Evolutionary conservation across 768 basidiomycete species (phyloP).

Genomic region (Wakefieldia striispora): DNA sequence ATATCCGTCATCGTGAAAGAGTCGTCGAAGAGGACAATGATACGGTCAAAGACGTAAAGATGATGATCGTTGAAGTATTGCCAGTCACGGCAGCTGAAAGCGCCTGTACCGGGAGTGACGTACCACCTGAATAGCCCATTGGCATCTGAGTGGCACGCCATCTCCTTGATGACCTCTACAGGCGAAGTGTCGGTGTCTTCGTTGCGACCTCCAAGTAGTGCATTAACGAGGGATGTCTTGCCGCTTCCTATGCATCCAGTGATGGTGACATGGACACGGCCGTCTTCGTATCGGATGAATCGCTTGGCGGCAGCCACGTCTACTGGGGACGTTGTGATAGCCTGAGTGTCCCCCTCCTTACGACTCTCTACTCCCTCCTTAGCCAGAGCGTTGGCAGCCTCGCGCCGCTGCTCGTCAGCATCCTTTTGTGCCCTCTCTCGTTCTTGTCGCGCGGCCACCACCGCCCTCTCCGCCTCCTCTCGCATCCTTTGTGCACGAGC

Average conservation of each 20-base stretch:
- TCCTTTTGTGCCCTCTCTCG: conserved; percentile 8
- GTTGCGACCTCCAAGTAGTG: conserved; percentile 32
- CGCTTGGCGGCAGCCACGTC: conserved; percentile 16
- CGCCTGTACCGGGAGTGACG: conserved; percentile 20
- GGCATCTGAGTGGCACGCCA: conserved; percentile 18
- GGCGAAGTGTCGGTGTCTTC: conserved; percentile 14
- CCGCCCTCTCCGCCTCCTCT: conserved; percentile 18
- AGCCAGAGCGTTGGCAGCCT: conserved; percentile 14
- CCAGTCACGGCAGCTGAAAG: conserved; percentile 15
- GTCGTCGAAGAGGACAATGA: conserved; percentile 21
- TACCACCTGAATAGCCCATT: conserved; percentile 20
- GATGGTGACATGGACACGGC: conserved; percentile 33
- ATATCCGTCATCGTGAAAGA: conserved; percentile 22
- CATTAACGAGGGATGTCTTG: conserved; percentile 39
- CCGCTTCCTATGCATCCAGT: conserved; percentile 34
- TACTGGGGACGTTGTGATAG: conserved; percentile 12
- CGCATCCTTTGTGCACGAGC: conserved; percentile 7
- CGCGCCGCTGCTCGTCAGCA: conserved; percentile 14
- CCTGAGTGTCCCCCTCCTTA: conserved; percentile 20
- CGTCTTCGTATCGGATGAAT: conserved; percentile 23
- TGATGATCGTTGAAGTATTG: conserved; percentile 24
- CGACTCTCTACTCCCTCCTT: conserved; percentile 13
- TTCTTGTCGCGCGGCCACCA: conserved; percentile 10
- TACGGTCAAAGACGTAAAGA: conserved; percentile 24
- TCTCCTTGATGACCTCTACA: conserved; percentile 17